Percentiles rank a stretch among this genome's conserved stretches.
Evolutionary conservation across 208 protist species (phyloP).

Genomic region (Wallacemonas sp.): DNA sequence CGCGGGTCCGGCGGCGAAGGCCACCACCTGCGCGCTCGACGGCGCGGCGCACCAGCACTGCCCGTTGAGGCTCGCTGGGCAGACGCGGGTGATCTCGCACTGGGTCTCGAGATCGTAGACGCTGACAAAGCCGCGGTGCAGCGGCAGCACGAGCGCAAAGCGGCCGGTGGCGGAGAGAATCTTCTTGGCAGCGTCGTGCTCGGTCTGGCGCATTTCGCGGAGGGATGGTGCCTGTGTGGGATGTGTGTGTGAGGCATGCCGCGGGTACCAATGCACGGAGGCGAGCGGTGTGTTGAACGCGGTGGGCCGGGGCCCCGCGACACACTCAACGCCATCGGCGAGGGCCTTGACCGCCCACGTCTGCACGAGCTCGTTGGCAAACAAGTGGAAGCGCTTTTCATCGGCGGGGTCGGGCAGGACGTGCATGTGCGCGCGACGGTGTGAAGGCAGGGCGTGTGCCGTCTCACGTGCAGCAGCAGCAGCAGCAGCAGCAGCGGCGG

Average conservation of each 20-base stretch:
- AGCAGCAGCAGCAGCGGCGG: no score
- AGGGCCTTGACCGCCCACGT: constrained; percentile 7
- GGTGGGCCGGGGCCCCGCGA: not conserved
- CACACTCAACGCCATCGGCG: constrained; percentile 2
- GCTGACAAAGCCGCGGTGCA: constrained; percentile 2
- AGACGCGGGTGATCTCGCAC: not conserved
- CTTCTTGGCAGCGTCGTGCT: not conserved
- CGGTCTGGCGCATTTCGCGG: not conserved
- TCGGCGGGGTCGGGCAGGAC: constrained; percentile 40
- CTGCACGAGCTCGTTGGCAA: constrained; percentile 7
- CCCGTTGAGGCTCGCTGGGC: not conserved
- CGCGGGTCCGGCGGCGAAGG: not conserved
- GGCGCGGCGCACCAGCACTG: not conserved
- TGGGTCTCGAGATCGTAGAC: constrained; percentile 12
- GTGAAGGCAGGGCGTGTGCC: no score
- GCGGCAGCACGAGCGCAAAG: constrained; percentile 7
- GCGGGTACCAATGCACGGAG: constrained; percentile 5
- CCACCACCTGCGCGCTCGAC: not conserved
- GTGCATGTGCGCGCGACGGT: constrained; percentile 28
- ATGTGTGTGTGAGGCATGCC: not conserved
- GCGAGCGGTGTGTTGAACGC: not conserved
- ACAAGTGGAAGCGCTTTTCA: constrained; percentile 49
- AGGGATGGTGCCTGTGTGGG: not conserved
- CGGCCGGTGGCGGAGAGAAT: not conserved
- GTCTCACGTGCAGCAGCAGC: no score